Percentiles rank a stretch among this genome's conserved stretches.
Conservation (phyloP, 768 basidiomycete species). For the Tulasnella sp. region DNA sequence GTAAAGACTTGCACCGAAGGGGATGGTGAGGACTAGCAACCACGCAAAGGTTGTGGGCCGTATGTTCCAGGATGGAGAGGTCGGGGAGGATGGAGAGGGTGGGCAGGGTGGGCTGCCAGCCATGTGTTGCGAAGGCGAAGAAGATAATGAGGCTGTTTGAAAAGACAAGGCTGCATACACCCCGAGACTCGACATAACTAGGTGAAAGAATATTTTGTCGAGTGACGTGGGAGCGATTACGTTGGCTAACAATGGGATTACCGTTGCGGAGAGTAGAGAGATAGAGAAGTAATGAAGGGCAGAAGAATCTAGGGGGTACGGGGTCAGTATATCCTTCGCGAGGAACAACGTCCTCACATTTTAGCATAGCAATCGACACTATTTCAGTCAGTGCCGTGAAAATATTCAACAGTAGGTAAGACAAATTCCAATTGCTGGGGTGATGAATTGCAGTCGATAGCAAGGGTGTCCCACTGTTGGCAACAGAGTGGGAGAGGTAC, state of each 20-base stretch:
- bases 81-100: not conserved
- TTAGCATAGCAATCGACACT: not conserved
- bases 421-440: not conserved
- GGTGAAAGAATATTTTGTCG: not conserved
- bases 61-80: not conserved
- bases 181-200: not conserved
- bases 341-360: not conserved
- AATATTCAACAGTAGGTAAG: not conserved
- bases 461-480: not conserved
- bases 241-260: not conserved
- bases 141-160: not conserved
- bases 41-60: not conserved
- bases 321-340: not conserved
- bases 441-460: not conserved
- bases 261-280: not conserved
- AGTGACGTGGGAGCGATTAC: not conserved
- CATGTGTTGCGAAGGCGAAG: not conserved
- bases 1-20: not conserved
- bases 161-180: not conserved
- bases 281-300: not conserved
- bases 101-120: not conserved
- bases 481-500: not conserved
- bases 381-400: not conserved
- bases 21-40: not conserved
- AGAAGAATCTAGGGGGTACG: not conserved